Conservation (phyloP, 495 filamentous ascomycete genomes). For the Mytilinidion resinicola region DNA sequence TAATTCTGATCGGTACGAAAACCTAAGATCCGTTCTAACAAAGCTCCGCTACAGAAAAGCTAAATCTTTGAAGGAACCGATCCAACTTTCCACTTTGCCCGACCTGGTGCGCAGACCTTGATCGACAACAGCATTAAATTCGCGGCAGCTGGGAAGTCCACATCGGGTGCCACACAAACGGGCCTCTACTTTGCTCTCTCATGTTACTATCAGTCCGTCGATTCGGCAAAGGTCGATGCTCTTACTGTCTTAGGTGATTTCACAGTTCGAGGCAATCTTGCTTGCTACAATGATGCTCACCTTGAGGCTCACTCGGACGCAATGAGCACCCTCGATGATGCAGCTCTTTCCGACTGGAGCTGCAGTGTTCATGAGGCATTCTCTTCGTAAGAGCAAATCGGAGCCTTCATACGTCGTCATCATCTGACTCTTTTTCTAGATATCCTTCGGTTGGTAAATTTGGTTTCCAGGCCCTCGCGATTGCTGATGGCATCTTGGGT, state of each 20-base stretch:
- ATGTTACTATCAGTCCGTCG: conserved; percentile 30
- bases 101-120: conserved; percentile 30
- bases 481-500: conserved; percentile 40
- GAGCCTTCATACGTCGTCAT: no score
- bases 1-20: conserved; percentile 36
- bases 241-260: conserved; percentile 41
- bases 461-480: conserved; percentile 44
- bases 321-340: conserved; percentile 40
- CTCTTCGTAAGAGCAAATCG: conserved; percentile 16
- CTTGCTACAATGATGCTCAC: conserved; percentile 40
- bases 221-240: conserved; percentile 34
- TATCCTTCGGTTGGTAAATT: conserved; percentile 39
- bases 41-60: background rate
- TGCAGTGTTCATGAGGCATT: conserved; percentile 48
- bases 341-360: conserved; percentile 41
- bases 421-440: background rate
- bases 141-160: conserved; percentile 29
- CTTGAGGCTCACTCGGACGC: conserved; percentile 40
- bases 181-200: conserved; percentile 41
- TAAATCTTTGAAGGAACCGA: conserved; percentile 32
- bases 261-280: conserved; percentile 24
- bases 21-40: background rate
- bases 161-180: conserved; percentile 24
- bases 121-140: conserved; percentile 40
- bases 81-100: conserved; percentile 31